Percentiles rank a stretch among this genome's conserved stretches.
phyloP scores from a whole-genome alignment of 192 early-diverging fungal genomes.

The Coemansia sp. region DNA sequence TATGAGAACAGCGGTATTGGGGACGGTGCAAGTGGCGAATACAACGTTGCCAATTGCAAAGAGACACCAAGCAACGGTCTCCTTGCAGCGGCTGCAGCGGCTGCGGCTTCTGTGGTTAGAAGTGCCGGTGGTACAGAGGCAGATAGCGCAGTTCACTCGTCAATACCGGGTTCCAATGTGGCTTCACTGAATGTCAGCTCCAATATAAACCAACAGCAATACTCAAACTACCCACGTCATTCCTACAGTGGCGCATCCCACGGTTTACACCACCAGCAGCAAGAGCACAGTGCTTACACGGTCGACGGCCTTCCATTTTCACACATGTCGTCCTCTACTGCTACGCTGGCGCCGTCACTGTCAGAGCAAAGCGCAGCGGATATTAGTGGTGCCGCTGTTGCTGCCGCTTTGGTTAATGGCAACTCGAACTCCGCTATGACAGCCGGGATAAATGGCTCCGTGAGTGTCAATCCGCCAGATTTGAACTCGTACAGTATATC shows the following conservation, averaged over 20 bases:
- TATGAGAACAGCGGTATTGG: not conserved
- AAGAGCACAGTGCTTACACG: conserved; percentile 12
- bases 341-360: conserved; percentile 9
- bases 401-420: conserved; percentile 4
- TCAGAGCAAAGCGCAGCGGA: conserved; percentile 8
- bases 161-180: not conserved
- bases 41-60: conserved; percentile 1
- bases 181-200: conserved; percentile 1
- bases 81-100: conserved; percentile 34
- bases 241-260: conserved; percentile 5
- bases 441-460: not conserved
- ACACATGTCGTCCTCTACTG: conserved; percentile 5
- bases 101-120: conserved; percentile 26
- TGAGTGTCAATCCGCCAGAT: conserved; percentile 22
- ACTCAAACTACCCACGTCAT: not conserved
- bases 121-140: conserved; percentile 4
- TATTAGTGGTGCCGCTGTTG: conserved; percentile 2
- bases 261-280: conserved; percentile 3
- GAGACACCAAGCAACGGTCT: conserved; percentile 17
- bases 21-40: not conserved
- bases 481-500: conserved; percentile 50
- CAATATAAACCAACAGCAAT: not conserved
- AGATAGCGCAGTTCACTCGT: not conserved
- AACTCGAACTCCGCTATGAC: conserved; percentile 1
- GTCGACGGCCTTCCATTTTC: conserved; percentile 19